Percentiles rank a stretch among this genome's conserved stretches.
Conservation (phyloP, 768 basidiomycete genomes). For the Flagelloscypha sp. region DNA sequence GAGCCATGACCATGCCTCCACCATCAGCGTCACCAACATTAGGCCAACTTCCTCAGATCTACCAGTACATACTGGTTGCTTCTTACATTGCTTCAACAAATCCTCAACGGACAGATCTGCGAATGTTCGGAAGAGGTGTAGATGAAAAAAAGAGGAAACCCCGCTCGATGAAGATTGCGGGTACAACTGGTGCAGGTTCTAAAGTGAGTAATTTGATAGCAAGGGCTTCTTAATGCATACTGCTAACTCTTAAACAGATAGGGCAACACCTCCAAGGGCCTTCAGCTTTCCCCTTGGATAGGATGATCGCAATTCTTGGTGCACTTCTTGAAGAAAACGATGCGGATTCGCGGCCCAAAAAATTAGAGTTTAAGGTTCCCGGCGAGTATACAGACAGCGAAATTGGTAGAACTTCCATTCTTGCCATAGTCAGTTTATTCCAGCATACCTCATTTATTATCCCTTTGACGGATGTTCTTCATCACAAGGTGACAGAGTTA, state of each 20-base stretch:
- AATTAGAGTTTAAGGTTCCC: slow-evolving; percentile 42
- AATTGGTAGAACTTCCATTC: slow-evolving; percentile 49
- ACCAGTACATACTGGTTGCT: slow-evolving; percentile 68
- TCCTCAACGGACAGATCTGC: slow-evolving; percentile 67
- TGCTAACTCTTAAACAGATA: slow-evolving; percentile 30
- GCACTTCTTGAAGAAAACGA: slow-evolving; percentile 71
- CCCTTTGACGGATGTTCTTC: slow-evolving; percentile 1
- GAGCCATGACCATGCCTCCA: slow-evolving; percentile 1
- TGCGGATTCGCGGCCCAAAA: slow-evolving; percentile 34
- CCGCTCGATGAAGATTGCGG: slow-evolving; percentile 28
- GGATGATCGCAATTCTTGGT: slow-evolving; percentile 74
- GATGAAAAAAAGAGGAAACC: slow-evolving; percentile 58
- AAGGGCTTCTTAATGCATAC: neutral
- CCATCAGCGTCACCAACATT: neutral
- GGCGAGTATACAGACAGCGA: slow-evolving; percentile 77
- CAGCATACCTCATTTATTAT: slow-evolving; percentile 1
- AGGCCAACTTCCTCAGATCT: slow-evolving; percentile 47
- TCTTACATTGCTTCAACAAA: slow-evolving; percentile 82
- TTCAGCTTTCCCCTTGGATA: slow-evolving; percentile 66
- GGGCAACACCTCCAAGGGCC: slow-evolving; percentile 79
- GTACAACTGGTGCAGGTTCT: slow-evolving; percentile 32
- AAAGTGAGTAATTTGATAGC: slow-evolving; percentile 27
- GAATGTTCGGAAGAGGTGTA: slow-evolving; percentile 72
- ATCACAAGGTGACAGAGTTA: slow-evolving; percentile 56
- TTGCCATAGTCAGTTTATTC: slow-evolving; percentile 41